These are phyloP conservation scores for Paecilomyces variotii DNA, from an alignment of 2,329 filamentous ascomycete genomes.

Conservation along the genomic window DNA sequence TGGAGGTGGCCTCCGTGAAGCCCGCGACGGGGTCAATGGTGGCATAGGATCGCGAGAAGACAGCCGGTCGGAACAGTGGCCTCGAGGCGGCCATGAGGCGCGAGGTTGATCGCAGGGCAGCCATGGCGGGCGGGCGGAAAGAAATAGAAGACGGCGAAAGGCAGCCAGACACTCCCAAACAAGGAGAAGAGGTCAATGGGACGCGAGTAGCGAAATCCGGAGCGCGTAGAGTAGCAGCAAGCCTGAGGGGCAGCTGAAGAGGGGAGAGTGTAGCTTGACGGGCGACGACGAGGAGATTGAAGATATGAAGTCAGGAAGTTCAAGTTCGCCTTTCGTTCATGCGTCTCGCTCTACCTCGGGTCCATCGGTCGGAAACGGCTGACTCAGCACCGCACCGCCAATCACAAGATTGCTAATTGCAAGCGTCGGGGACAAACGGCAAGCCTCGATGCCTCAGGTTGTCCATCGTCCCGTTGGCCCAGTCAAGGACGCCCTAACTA, in stretches of 20 bases:
- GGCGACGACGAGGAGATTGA: constrained; percentile 11
- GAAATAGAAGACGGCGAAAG: constrained; percentile 1
- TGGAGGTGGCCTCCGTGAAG: constrained; percentile 18
- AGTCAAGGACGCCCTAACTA: background rate
- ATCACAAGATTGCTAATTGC: constrained; percentile 26
- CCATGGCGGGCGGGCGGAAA: constrained; percentile 29
- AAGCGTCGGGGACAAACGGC: constrained; percentile 33
- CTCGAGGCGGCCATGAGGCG: constrained; percentile 36
- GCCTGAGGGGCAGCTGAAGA: background rate
- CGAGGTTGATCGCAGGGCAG: constrained; percentile 41
- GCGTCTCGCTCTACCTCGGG: constrained; percentile 28
- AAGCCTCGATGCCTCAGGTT: constrained; percentile 1
- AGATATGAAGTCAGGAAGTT: constrained; percentile 14
- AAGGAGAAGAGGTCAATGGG: background rate
- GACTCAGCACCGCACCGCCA: constrained; percentile 22
- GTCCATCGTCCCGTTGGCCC: background rate
- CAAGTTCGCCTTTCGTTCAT: constrained; percentile 7
- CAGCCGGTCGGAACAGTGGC: constrained; percentile 34
- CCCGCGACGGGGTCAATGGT: constrained; percentile 33
- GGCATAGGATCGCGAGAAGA: constrained; percentile 39
- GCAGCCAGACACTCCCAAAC: constrained; percentile 4
- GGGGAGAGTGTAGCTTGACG: background rate
- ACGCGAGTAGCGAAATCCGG: constrained; percentile 3
- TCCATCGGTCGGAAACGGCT: constrained; percentile 24
- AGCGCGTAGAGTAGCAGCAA: constrained; percentile 6